These are phyloP conservation scores for Russula griseocarnosa DNA, from an alignment of 768 basidiomycete genomes.

Conservation along the genomic window DNA sequence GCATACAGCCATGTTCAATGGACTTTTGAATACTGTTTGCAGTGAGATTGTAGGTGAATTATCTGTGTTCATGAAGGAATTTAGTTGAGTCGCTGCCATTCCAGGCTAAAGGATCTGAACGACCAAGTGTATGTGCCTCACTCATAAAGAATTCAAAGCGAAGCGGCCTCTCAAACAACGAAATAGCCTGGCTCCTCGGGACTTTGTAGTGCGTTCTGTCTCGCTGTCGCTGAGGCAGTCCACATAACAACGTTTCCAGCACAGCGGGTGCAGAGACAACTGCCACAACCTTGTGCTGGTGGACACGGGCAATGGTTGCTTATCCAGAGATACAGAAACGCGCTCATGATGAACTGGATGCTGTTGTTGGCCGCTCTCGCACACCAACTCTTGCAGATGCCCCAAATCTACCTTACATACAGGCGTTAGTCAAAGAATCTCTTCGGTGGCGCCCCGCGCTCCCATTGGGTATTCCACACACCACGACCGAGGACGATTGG, in stretches of 20 bases:
- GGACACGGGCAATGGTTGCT: constrained; percentile 25
- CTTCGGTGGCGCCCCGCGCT: constrained; percentile 18
- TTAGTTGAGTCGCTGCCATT: neutral
- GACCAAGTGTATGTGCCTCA: constrained; percentile 8
- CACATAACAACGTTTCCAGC: neutral
- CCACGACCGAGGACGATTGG: constrained; percentile 31
- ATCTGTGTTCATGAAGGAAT: too few relatives aligned
- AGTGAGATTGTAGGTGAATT: constrained; percentile 16
- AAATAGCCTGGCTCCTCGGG: constrained; percentile 25
- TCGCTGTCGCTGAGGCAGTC: too few relatives aligned
- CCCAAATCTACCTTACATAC: constrained; percentile 5
- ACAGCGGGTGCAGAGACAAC: constrained; percentile 18
- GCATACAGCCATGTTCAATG: constrained; percentile 21
- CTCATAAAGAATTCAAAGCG: constrained; percentile 17
- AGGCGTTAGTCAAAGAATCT: constrained; percentile 13
- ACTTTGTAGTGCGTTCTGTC: constrained; percentile 18
- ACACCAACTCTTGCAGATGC: constrained; percentile 10
- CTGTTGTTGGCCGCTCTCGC: constrained; percentile 12
- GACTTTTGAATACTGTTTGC: constrained; percentile 18
- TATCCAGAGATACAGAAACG: constrained; percentile 20
- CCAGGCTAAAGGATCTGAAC: constrained; percentile 10
- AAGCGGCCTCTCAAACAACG: constrained; percentile 19
- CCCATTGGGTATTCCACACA: constrained; percentile 3
- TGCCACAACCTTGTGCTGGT: constrained; percentile 12
- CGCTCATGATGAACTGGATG: constrained; percentile 16